Conservation (phyloP, 441 rosid species). For the Gossypium laxum region DNA sequence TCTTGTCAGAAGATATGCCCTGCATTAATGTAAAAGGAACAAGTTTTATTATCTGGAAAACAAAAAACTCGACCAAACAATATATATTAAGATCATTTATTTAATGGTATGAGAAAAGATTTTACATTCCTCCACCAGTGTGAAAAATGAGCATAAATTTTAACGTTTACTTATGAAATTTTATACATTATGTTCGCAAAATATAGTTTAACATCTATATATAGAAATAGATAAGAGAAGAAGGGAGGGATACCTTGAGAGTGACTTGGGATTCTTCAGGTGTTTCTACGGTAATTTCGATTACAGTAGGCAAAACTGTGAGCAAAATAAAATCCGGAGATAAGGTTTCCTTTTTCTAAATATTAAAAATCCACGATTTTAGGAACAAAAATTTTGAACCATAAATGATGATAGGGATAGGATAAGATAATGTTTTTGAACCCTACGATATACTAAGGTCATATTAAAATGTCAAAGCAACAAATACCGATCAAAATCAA, state of each 20-base stretch:
- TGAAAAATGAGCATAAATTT: too few species aligned
- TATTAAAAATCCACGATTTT: neutral
- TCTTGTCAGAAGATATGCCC: constrained; percentile 75
- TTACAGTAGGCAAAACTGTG: constrained; percentile 58
- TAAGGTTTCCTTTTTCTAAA: neutral
- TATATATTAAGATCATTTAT: too few species aligned
- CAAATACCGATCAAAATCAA: neutral
- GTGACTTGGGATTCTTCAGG: constrained; percentile 54
- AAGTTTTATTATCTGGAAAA: neutral
- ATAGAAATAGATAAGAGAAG: neutral
- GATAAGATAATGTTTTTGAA: neutral
- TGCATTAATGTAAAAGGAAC: constrained; percentile 13
- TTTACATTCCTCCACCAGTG: too few species aligned
- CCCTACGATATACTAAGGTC: neutral
- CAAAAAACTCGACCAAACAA: neutral
- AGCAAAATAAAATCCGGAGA: neutral
- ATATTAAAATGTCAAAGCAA: neutral
- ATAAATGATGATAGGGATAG: neutral
- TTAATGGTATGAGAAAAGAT: too few species aligned
- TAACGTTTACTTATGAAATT: neutral
- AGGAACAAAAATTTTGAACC: constrained; percentile 3
- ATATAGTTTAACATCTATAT: neutral
- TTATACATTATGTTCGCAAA: neutral
- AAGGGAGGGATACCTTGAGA: constrained; percentile 38
- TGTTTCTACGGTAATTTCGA: constrained; percentile 45